These are phyloP conservation scores for Eustoma russellianum DNA, from an alignment of 257 asterid genomes.

Conservation along the genomic window DNA sequence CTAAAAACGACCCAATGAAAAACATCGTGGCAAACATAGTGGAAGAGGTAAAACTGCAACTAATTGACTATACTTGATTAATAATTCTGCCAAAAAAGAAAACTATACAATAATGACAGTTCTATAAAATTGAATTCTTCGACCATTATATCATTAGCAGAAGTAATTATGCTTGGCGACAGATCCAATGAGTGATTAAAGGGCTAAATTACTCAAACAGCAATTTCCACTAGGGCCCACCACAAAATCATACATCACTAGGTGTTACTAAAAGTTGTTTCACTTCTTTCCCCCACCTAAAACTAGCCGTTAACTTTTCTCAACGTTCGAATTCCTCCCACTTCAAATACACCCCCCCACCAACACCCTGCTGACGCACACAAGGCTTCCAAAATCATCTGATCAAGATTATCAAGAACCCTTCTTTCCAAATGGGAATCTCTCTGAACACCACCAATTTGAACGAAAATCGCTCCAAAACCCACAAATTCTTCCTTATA, in stretches of 20 bases:
- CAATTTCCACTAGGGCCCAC: background rate
- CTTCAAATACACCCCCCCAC: constrained; percentile 9
- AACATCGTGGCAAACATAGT: background rate
- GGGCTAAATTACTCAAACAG: background rate
- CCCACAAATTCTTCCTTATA: constrained; percentile 47
- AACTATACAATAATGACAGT: background rate
- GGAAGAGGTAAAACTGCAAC: too few relatives aligned
- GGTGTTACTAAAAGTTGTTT: constrained; percentile 22
- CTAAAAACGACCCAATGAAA: background rate
- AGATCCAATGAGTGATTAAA: background rate
- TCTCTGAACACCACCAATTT: constrained; percentile 1
- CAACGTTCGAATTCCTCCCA: constrained; percentile 13
- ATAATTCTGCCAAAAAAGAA: background rate
- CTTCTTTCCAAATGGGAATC: constrained; percentile 15
- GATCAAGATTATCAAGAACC: background rate
- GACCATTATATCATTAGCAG: too few relatives aligned
- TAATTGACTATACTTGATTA: too few relatives aligned
- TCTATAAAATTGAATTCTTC: too few relatives aligned
- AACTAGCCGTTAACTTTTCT: constrained; percentile 16
- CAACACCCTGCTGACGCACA: background rate
- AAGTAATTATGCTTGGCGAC: background rate
- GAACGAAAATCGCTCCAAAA: constrained; percentile 23
- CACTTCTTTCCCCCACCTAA: background rate
- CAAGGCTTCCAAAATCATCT: background rate
- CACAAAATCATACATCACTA: background rate